Evolutionary conservation across 768 basidiomycete genomes (phyloP), one percentile per base, ranked within the genome.

Genomic region (Mycena kentingensis): DNA sequence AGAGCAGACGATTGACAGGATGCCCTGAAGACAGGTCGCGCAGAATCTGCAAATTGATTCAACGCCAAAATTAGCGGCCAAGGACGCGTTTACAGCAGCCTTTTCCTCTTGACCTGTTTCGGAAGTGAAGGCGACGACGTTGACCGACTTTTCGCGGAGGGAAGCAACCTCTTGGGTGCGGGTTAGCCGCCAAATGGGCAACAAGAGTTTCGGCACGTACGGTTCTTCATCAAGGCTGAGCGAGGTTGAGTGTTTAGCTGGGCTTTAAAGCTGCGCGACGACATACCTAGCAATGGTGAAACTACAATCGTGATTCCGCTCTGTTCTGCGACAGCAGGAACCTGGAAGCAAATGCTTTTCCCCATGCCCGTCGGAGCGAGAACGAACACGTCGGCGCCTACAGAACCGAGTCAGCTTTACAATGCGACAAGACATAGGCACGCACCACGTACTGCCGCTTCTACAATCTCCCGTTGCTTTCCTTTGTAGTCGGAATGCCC

Each of bases 361-460:
- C 91, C 92, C 87, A 93, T 90, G 4, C 91, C 90, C 10, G 92
- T 93, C 0, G 91, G 90, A 16, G 90, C 91, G 3, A 92, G 76
- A 10, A 90, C 88, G 43, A 92, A 77, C 13, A 92, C 82, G 67
- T 92, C 90, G 8, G 68, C 70, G 4, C 87, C 89, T 89, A 50
- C 5, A 31, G 21, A 31, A 28, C 22, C 16, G 13, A 2, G 19
- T 29, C 11, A 29, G 21, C 5, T 52, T 37, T 7, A 19, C 22
- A n/a, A 24, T 6, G 21, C 2, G 25, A 10, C 2, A 7, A 19
- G 24, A 46, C 11, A 15, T 36, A 7, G 38, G 15, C 5, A 54
- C 72, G 18, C 51, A 83, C 90, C 88, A 58, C 68, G 67, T 25
- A 86, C 70, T 3, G 89, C 88, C 7, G 85, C 85, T 49, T 86